These are phyloP conservation scores for Salix caprea DNA, from an alignment of 345 rosid genomes.

Conservation along the genomic window DNA sequence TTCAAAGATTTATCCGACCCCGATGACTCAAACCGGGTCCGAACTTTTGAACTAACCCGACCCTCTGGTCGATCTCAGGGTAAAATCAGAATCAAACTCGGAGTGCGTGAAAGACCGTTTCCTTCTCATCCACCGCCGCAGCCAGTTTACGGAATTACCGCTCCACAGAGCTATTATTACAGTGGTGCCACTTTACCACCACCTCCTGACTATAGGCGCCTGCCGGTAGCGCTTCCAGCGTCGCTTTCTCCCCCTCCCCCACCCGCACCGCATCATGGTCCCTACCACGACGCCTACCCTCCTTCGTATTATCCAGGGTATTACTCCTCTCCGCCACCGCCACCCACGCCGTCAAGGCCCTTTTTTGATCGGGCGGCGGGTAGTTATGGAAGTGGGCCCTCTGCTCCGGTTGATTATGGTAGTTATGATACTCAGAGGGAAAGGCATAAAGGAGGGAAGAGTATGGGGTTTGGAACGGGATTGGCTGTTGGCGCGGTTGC, in stretches of 20 bases:
- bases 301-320: constrained; percentile 13
- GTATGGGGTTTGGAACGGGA: constrained; percentile 28
- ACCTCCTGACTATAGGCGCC: constrained; percentile 8
- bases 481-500: constrained; percentile 36
- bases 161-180: constrained; percentile 27
- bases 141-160: constrained; percentile 22
- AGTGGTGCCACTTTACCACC: constrained; percentile 18
- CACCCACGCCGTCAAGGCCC: constrained; percentile 30
- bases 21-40: constrained; percentile 21
- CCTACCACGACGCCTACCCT: constrained; percentile 23
- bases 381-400: constrained; percentile 27
- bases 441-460: constrained; percentile 25
- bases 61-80: constrained; percentile 68
- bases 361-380: constrained; percentile 17
- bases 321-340: constrained; percentile 20
- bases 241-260: constrained; percentile 22
- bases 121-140: constrained; percentile 15
- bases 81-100: constrained; percentile 45
- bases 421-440: constrained; percentile 34
- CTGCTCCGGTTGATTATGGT: constrained; percentile 49
- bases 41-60: constrained; percentile 32
- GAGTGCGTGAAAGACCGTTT: constrained; percentile 36
- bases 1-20: constrained; percentile 26
- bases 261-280: constrained; percentile 14
- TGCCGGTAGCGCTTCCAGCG: constrained; percentile 18